Conservation (phyloP, 768 basidiomycete genomes). For the Rubroboletus satanas region DNA sequence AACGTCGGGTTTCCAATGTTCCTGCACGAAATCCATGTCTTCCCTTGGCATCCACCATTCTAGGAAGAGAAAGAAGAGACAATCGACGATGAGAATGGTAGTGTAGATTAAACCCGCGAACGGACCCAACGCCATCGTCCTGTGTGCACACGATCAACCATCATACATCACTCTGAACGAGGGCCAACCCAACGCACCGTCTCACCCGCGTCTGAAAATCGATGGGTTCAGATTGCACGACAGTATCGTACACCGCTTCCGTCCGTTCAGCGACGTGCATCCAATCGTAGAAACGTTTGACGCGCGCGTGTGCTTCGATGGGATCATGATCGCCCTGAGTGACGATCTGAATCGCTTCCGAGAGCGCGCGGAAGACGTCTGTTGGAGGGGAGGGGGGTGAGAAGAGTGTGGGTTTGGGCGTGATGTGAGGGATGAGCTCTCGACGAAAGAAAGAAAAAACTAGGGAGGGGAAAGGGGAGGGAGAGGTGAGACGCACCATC, state of each 20-base stretch:
- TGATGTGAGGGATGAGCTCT: background rate
- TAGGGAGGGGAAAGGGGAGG: background rate
- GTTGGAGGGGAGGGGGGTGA: background rate
- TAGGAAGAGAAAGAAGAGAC: constrained; percentile 79
- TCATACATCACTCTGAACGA: background rate
- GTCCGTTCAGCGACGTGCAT: constrained; percentile 71
- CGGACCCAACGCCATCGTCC: constrained; percentile 73
- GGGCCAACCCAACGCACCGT: constrained; percentile 45
- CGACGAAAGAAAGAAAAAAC: background rate
- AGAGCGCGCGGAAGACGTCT: constrained; percentile 86
- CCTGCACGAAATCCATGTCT: constrained; percentile 68
- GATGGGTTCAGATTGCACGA: constrained; percentile 55
- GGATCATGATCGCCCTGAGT: constrained; percentile 70
- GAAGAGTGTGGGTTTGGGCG: background rate
- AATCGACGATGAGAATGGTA: constrained; percentile 84
- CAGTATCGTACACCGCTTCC: constrained; percentile 75
- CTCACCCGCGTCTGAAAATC: constrained; percentile 76
- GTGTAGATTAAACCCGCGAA: constrained; percentile 87
- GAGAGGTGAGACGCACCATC: constrained; percentile 57
- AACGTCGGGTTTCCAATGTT: constrained; percentile 51
- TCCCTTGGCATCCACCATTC: constrained; percentile 83
- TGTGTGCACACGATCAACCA: constrained; percentile 25
- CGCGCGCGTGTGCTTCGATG: constrained; percentile 64
- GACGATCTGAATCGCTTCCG: constrained; percentile 74
- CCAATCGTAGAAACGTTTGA: constrained; percentile 89